Percentiles rank a stretch among this genome's conserved stretches.
phyloP scores from a whole-genome alignment of 805 yeast species.

The Cyberlindnera sargentensis region DNA sequence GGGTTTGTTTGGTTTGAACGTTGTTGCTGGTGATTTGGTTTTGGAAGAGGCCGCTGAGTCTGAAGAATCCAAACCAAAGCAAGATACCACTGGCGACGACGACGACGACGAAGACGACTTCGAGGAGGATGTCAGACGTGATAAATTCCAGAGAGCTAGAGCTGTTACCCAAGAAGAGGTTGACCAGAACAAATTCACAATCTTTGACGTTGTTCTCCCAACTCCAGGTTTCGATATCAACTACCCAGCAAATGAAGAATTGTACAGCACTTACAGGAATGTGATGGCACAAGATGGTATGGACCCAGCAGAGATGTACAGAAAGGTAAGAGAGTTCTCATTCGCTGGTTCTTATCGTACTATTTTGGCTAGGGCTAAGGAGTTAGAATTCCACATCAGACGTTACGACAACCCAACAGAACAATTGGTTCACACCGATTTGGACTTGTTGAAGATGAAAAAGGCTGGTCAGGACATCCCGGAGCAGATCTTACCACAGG shows the following conservation, averaged over 20 bases:
- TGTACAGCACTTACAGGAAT: conserved; percentile 55
- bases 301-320: conserved; percentile 78
- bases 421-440: conserved; percentile 74
- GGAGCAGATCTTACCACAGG: conserved; percentile 23
- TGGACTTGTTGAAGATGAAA: conserved; percentile 41
- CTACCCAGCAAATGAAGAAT: conserved; percentile 65
- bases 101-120: conserved; percentile 42
- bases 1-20: conserved; percentile 56
- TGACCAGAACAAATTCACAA: conserved; percentile 46
- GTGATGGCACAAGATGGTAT: conserved; percentile 76
- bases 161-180: conserved; percentile 72
- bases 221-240: conserved; percentile 92
- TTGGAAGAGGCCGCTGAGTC: conserved; percentile 31
- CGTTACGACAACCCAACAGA: conserved; percentile 59
- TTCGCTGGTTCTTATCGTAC: conserved; percentile 85
- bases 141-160: conserved; percentile 57
- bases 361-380: conserved; percentile 57
- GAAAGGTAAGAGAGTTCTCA: conserved; percentile 84
- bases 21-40: conserved; percentile 80
- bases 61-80: conserved; percentile 8
- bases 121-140: conserved; percentile 64
- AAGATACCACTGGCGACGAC: neutral
- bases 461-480: conserved; percentile 19
- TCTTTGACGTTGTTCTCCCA: conserved; percentile 88
- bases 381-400: conserved; percentile 54